A percentile compares a stretch with the other conserved stretches of the same genome.
phyloP scores from a whole-genome alignment of 345 rosid species.

The Schrenkiella parvula region DNA sequence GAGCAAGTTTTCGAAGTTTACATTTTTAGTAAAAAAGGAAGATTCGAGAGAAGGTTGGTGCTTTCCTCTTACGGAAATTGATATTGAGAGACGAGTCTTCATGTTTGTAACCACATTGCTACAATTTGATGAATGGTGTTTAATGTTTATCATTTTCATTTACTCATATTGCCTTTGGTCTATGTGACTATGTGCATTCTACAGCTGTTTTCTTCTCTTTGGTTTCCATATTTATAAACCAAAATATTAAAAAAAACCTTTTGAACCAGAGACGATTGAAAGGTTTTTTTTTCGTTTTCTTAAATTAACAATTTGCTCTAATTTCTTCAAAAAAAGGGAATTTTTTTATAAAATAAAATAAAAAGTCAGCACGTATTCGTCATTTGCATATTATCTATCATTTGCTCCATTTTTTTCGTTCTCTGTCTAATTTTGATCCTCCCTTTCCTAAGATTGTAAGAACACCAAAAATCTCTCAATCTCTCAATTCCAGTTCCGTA shows the following conservation, averaged over 20 bases:
- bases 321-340: background rate
- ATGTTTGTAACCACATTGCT: background rate
- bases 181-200: no score
- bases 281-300: background rate
- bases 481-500: background rate
- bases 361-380: conserved; percentile 14
- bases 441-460: conserved; percentile 12
- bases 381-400: background rate
- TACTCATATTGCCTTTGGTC: no score
- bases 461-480: conserved; percentile 9
- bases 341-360: background rate
- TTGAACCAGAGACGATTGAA: background rate
- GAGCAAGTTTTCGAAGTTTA: background rate
- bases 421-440: background rate
- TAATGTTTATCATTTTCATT: no score
- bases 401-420: background rate
- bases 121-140: no score
- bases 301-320: background rate
- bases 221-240: background rate
- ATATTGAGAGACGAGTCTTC: background rate
- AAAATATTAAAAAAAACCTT: background rate
- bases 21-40: background rate
- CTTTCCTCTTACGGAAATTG: background rate
- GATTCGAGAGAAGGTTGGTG: background rate
- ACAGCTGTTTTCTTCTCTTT: no score